Conservation (phyloP, 495 filamentous ascomycete genomes). For the Cercophora samala region DNA sequence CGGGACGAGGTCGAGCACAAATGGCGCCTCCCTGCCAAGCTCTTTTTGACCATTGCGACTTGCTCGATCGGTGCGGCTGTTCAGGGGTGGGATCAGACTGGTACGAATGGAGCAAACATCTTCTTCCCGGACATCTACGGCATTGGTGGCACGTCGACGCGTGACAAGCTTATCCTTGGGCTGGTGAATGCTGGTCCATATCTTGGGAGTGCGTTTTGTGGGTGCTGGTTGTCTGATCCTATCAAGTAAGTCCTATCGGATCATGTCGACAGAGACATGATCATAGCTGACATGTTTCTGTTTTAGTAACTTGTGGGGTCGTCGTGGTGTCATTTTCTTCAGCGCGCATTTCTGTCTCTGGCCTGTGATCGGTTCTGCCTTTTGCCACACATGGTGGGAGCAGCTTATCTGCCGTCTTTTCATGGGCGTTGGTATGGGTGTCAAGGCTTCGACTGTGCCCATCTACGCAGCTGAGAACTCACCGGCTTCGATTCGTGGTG, state of each 20-base stretch:
- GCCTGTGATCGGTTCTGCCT: conserved; percentile 62
- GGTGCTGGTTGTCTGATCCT: conserved; percentile 70
- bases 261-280: not conserved
- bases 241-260: conserved; percentile 46
- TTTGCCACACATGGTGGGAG: conserved; percentile 60
- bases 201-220: conserved; percentile 48
- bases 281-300: not conserved
- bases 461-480: conserved; percentile 75
- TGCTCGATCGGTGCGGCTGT: conserved; percentile 74
- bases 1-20: conserved; percentile 56
- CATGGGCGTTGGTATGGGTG: conserved; percentile 71
- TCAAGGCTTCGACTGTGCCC: conserved; percentile 60
- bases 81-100: conserved; percentile 71
- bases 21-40: conserved; percentile 60
- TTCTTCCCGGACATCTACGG: conserved; percentile 53
- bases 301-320: conserved; percentile 51
- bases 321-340: conserved; percentile 65
- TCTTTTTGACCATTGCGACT: conserved; percentile 62
- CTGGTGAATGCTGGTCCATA: conserved; percentile 53
- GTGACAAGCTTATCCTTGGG: conserved; percentile 49
- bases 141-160: conserved; percentile 45
- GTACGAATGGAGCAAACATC: conserved; percentile 73
- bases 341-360: conserved; percentile 62
- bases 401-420: conserved; percentile 61
- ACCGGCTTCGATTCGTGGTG: conserved; percentile 70